These are phyloP conservation scores for Lepidium sativum DNA, from an alignment of 345 rosid genomes.

Conservation along the genomic window DNA sequence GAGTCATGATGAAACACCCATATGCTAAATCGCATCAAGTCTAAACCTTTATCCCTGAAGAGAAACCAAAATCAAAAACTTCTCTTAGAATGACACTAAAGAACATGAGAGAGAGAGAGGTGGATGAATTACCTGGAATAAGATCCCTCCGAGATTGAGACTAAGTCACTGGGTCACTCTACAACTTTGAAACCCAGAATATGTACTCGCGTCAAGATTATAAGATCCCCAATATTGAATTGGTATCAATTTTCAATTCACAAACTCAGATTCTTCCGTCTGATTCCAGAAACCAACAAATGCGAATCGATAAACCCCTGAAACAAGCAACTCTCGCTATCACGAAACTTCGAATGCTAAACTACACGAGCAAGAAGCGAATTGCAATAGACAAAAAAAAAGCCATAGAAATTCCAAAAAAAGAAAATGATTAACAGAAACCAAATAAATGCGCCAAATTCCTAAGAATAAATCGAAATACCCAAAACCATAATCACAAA, in stretches of 20 bases:
- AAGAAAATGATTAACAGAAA: background rate
- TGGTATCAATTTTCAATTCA: background rate
- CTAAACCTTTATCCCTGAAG: background rate
- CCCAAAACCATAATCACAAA: background rate
- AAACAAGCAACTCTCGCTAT: background rate
- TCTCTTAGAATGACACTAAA: background rate
- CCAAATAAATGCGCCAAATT: background rate
- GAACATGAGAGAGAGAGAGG: background rate
- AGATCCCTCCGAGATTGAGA: constrained; percentile 11
- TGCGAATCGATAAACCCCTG: constrained; percentile 5
- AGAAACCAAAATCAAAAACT: background rate
- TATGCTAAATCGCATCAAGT: constrained; percentile 30
- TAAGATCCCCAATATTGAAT: background rate
- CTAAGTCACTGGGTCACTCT: constrained; percentile 17
- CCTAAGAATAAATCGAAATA: constrained; percentile 6
- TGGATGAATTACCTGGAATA: constrained; percentile 3
- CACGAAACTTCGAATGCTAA: background rate
- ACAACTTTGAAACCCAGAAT: constrained; percentile 2
- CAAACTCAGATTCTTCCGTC: background rate
- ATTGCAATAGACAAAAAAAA: background rate
- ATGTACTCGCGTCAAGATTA: background rate
- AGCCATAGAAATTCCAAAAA: background rate
- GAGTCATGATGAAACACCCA: constrained; percentile 58
- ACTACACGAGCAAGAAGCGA: constrained; percentile 4
- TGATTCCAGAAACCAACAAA: constrained; percentile 10